These are phyloP conservation scores for Yamadazyma takamatsuzukensis DNA, from an alignment of 805 yeast species.

Conservation along the genomic window DNA sequence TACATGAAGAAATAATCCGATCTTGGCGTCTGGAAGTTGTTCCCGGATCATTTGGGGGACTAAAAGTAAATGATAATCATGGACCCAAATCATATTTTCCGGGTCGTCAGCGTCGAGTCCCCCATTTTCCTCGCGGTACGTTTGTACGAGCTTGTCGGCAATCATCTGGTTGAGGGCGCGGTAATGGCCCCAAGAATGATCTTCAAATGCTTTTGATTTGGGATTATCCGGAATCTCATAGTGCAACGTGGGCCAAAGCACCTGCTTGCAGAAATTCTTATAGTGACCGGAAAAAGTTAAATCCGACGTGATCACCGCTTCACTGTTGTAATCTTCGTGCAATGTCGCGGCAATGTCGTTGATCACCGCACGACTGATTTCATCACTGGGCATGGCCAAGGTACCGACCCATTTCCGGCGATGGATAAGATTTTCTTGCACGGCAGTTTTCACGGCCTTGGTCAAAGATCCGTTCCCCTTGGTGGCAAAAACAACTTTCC, in stretches of 20 bases:
- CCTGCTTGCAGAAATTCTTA: constrained; percentile 86
- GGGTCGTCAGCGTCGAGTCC: constrained; percentile 44
- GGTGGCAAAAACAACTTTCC: constrained; percentile 65
- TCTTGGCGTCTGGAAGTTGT: constrained; percentile 73
- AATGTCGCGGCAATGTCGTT: constrained; percentile 49
- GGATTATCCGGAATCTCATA: constrained; percentile 96
- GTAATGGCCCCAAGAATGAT: constrained; percentile 89
- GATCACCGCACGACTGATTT: constrained; percentile 56
- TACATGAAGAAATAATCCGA: constrained; percentile 89
- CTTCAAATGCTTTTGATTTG: constrained; percentile 90
- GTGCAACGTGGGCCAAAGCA: constrained; percentile 91
- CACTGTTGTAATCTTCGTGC: constrained; percentile 48
- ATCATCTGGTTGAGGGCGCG: constrained; percentile 68
- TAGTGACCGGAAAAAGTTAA: constrained; percentile 86
- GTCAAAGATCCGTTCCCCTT: constrained; percentile 87
- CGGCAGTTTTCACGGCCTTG: constrained; percentile 73
- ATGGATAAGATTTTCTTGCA: constrained; percentile 29
- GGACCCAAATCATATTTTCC: constrained; percentile 81
- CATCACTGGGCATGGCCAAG: constrained; percentile 86
- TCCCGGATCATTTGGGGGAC: constrained; percentile 83
- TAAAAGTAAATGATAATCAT: constrained; percentile 86
- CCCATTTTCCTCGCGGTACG: constrained; percentile 48
- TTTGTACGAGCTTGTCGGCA: constrained; percentile 69
- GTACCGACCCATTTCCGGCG: constrained; percentile 80
- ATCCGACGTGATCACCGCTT: constrained; percentile 73